Evolutionary conservation across 2,329 filamentous ascomycete species (phyloP), one percentile per base, ranked within the genome.

Genomic region (Sporothrix brunneoviolacea): DNA sequence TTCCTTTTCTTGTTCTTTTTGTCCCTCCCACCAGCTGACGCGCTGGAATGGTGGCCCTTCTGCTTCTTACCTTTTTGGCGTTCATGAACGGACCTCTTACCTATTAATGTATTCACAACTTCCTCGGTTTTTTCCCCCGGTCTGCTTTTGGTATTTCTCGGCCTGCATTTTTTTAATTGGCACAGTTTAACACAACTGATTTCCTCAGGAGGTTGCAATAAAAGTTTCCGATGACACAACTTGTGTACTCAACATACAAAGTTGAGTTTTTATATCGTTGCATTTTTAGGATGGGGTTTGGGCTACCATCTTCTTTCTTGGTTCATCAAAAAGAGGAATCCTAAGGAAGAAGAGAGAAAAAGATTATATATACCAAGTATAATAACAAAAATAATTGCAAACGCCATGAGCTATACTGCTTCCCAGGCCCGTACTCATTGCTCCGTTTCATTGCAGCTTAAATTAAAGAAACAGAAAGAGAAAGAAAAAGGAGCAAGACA

Each of bases 161-260:
- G n/a, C n/a, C n/a, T n/a, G n/a, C n/a, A n/a, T n/a, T n/a, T n/a
- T n/a, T n/a, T n/a, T n/a, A n/a, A n/a, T n/a, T n/a, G n/a, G n/a
- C n/a, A n/a, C n/a, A n/a, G n/a, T n/a, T n/a, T n/a, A n/a, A n/a
- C n/a, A 18, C 44, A 30, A 38, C 44, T 22, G 24, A 21, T 9
- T 7, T 21, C 15, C 12, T 8, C 30, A 24, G 8, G 35, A 21
- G 16, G 44, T 30, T 47, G 44, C 30, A 47, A 47, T 47, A 30
- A 32, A 47, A 32, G 24, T 47, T 47, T 16, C n/a, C 27, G 22
- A 16, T 13, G 36, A 13, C 21, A 21, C 30, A n/a, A 16, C 40
- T 30, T 15, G 24, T 37, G 39, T 50, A 49, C 47, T 49, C 47
- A 49, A 49, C 47, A 39, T 43, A 49, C 39, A 38, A 12, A 8